Conservation (phyloP, 2,329 filamentous ascomycete species). For the Aureobasidium pullulans region DNA sequence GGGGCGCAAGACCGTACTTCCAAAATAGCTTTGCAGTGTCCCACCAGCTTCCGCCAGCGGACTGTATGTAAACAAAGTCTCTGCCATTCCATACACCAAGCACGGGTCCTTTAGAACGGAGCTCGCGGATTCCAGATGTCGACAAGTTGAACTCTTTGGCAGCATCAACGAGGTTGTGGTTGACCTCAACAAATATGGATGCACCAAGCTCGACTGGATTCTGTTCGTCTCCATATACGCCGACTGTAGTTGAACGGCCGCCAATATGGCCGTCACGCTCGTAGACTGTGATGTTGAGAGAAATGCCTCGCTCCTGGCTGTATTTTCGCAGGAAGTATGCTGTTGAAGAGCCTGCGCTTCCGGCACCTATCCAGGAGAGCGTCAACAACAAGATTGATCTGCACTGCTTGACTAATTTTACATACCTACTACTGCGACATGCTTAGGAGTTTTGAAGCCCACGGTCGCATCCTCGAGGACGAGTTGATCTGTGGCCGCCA, state of each 20-base stretch:
- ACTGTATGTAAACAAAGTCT: constrained; percentile 61
- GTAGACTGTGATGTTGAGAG: constrained; percentile 77
- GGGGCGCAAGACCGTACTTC: constrained; percentile 75
- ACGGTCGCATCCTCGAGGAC: not conserved
- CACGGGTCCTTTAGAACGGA: constrained; percentile 41
- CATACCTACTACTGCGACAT: constrained; percentile 12
- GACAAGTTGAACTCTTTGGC: constrained; percentile 63
- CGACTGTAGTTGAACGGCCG: constrained; percentile 78
- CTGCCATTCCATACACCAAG: constrained; percentile 82
- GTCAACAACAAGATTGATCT: not conserved
- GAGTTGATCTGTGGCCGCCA: not conserved
- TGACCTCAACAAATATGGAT: constrained; percentile 82
- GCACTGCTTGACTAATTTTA: not conserved
- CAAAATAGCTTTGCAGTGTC: constrained; percentile 71
- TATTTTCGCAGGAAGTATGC: constrained; percentile 76
- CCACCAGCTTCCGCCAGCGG: constrained; percentile 65
- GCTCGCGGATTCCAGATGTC: constrained; percentile 29
- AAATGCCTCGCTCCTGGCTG: constrained; percentile 51
- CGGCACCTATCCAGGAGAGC: constrained; percentile 54
- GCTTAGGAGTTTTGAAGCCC: not conserved
- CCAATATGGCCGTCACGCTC: constrained; percentile 73
- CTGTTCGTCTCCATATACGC: constrained; percentile 60
- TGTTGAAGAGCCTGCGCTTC: constrained; percentile 77
- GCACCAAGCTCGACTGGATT: constrained; percentile 72
- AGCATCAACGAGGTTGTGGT: constrained; percentile 72